Conservation (phyloP, 2,329 filamentous ascomycete genomes). For the Xylariaceae sp. region DNA sequence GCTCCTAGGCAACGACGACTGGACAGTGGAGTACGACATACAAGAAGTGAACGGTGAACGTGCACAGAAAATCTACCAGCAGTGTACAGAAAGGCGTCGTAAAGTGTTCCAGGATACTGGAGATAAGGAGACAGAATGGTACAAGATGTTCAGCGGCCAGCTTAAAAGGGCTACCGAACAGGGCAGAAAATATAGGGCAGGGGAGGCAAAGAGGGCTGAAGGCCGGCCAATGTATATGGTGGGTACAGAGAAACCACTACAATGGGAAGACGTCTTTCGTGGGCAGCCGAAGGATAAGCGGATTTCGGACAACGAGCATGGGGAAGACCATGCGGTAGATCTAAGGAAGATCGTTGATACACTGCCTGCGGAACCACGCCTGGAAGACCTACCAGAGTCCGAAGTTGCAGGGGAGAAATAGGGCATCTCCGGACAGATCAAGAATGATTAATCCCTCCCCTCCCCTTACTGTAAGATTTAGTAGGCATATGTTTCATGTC, state of each 20-base stretch:
- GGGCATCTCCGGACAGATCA: background rate
- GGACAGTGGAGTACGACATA: slow-evolving; percentile 81
- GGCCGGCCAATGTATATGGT: slow-evolving; percentile 54
- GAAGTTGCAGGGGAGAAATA: background rate
- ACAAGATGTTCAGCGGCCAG: slow-evolving; percentile 52
- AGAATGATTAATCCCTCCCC: background rate
- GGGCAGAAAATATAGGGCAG: slow-evolving; percentile 64
- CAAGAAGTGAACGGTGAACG: slow-evolving; percentile 60
- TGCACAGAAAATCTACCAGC: slow-evolving; percentile 59
- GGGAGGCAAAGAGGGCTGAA: slow-evolving; percentile 59
- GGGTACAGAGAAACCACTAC: slow-evolving; percentile 32
- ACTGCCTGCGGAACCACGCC: background rate
- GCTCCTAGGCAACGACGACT: slow-evolving; percentile 54
- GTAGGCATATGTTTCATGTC: too few species aligned
- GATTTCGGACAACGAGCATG: background rate
- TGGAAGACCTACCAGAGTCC: background rate
- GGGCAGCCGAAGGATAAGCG: slow-evolving; percentile 7
- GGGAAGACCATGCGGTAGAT: background rate
- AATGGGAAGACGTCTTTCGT: slow-evolving; percentile 19
- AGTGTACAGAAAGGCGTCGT: slow-evolving; percentile 62
- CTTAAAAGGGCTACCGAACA: slow-evolving; percentile 51
- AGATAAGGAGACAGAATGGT: slow-evolving; percentile 50
- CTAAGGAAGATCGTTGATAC: background rate
- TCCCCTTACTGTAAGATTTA: background rate
- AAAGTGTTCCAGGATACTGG: slow-evolving; percentile 52